phyloP scores from a whole-genome alignment of 352 stramenopile species.

The Halophytophthora batemanensis region DNA sequence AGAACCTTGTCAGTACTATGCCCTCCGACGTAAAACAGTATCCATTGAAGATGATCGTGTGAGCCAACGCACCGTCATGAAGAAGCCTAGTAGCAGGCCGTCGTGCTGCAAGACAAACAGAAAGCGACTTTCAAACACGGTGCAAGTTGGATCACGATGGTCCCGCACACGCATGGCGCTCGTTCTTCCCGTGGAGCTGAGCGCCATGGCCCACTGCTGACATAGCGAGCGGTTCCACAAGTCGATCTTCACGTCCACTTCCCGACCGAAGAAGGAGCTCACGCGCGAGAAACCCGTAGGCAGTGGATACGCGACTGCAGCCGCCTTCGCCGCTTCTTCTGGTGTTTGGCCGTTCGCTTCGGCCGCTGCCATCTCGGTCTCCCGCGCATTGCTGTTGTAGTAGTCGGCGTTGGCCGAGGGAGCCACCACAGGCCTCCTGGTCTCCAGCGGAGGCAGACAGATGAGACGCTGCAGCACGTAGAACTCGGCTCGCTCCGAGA shows the following conservation, averaged over 20 bases:
- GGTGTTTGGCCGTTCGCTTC: no score
- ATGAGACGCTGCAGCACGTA: slow-evolving; percentile 58
- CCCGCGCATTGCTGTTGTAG: no score
- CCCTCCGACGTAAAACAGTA: no score
- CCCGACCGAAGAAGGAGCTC: slow-evolving; percentile 51
- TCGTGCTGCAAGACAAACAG: slow-evolving; percentile 68
- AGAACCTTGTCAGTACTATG: no score
- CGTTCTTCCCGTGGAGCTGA: slow-evolving; percentile 21
- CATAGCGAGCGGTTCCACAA: slow-evolving; percentile 71
- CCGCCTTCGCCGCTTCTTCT: no score
- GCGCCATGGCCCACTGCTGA: slow-evolving; percentile 33
- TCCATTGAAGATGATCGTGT: no score
- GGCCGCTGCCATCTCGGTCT: no score
- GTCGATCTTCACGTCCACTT: slow-evolving; percentile 54
- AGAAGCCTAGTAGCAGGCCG: slow-evolving; percentile 56
- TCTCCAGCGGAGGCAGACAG: slow-evolving; percentile 37
- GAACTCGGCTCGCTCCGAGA: slow-evolving; percentile 43
- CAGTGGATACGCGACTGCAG: no score
- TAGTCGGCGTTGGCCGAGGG: slow-evolving; percentile 22
- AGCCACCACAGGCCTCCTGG: slow-evolving; percentile 27
- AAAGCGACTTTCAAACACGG: slow-evolving; percentile 54
- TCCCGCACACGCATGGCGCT: slow-evolving; percentile 17
- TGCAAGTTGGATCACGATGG: slow-evolving; percentile 11
- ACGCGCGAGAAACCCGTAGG: slow-evolving; percentile 36
- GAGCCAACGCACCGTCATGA: no score